These are phyloP conservation scores for Fusarium irregulare DNA, from an alignment of 2,329 filamentous ascomycete genomes.

Conservation along the genomic window DNA sequence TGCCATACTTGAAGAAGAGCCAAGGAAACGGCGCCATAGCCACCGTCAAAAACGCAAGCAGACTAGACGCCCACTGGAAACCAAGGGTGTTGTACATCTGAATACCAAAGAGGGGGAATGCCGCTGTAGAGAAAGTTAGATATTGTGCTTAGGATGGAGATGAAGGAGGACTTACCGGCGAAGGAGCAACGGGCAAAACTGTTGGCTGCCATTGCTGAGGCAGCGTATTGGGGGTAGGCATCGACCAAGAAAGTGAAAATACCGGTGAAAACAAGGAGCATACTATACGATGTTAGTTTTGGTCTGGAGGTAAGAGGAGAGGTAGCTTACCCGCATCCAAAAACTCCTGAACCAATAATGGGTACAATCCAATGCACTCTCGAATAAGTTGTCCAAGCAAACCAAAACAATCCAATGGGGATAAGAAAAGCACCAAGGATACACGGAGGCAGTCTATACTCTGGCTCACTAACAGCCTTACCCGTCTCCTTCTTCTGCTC, in stretches of 20 bases:
- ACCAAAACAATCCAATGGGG: conserved; percentile 32
- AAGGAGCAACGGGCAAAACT: conserved; percentile 36
- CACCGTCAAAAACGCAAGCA: conserved; percentile 35
- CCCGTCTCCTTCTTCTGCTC: conserved; percentile 26
- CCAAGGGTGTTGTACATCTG: conserved; percentile 40
- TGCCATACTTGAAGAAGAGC: conserved; percentile 40
- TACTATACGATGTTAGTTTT: background rate
- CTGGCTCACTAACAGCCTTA: conserved; percentile 17
- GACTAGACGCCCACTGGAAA: conserved; percentile 33
- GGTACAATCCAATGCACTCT: conserved; percentile 35
- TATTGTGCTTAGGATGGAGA: rapidly evolving
- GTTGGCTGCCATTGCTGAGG: conserved; percentile 40
- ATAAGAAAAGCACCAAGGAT: conserved; percentile 30
- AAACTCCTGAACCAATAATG: conserved; percentile 28
- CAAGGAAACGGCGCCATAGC: conserved; percentile 37
- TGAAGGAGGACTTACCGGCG: conserved; percentile 6
- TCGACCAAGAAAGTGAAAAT: conserved; percentile 40
- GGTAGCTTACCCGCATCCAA: conserved; percentile 33
- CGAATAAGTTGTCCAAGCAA: conserved; percentile 28
- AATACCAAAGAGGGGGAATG: conserved; percentile 25
- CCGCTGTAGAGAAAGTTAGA: background rate
- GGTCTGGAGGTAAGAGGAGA: rapidly evolving
- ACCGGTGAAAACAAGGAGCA: conserved; percentile 24
- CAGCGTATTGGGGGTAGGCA: conserved; percentile 35
- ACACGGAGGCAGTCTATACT: conserved; percentile 22